Base-by-base conservation (phyloP, 495 filamentous ascomycete species). In the Letharia lupina region DNA sequence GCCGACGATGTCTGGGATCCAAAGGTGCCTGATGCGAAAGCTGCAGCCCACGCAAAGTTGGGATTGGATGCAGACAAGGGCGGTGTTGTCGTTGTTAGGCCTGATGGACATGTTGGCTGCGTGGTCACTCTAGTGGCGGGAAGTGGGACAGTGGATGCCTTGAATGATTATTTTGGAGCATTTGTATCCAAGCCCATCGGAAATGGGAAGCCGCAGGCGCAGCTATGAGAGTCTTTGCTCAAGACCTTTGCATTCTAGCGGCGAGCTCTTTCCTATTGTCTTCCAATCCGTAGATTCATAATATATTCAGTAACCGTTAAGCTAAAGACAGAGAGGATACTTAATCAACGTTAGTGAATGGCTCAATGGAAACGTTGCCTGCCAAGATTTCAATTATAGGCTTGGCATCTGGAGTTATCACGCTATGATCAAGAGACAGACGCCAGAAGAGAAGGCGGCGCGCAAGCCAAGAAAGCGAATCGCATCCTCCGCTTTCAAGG, bases 41-140 rank as follows among this genome's bases (percentile, higher is more conserved):
- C 86, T 39, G 80, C 89, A 13, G 91, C 91, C 37, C 91, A 96
- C 78, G 86, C 88, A 60, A 95, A 93, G 82, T 89, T 95, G 80
- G 91, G 91, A 0, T 74, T 96, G 35, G 82, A 89, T 69, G 76
- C 86, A 70, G 86, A 88, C 64, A 82, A 77, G 70, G 91, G 91
- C 33, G 90, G 86, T 62, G 81, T 95, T 10, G 84, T 94, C 18
- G 86, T 96, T 48, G 89, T 93, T 40, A 78, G 91, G 56, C 91
- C 91, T 0, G 91, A 96, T 75, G 90, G 90, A 42, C 93, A 96
- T 76, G 86, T 95, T 65, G 90, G 89, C 16, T 85, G 89, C 64
- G 87, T 90, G 28, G 83, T 89, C 5, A 79, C 80, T 69, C 75
- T 96, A 45, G 84, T 83, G 16, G 88, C 92, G 75, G 91, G 91